Percentiles rank a stretch among this genome's conserved stretches.
These are phyloP conservation scores for Xylaria acuta DNA, from an alignment of 495 filamentous ascomycete genomes.

Conservation along the genomic window DNA sequence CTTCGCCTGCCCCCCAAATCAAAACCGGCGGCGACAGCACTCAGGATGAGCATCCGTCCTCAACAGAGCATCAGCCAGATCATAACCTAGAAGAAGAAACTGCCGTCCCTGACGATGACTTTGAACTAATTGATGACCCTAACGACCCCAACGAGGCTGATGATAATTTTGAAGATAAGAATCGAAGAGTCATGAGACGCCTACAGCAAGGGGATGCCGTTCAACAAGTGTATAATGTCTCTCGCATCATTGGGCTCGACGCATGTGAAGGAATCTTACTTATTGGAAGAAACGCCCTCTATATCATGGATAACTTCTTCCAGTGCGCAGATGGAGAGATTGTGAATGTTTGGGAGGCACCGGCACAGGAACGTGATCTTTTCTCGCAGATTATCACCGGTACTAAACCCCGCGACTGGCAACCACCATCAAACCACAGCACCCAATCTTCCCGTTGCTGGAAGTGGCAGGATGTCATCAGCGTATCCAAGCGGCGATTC, in stretches of 20 bases:
- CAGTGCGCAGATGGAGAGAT: conserved; percentile 94
- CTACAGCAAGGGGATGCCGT: conserved; percentile 90
- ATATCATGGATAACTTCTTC: conserved; percentile 94
- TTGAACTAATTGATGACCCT: conserved; percentile 85
- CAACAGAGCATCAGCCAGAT: conserved; percentile 33
- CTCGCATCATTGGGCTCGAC: conserved; percentile 89
- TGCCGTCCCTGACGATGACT: conserved; percentile 78
- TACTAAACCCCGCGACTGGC: conserved; percentile 68
- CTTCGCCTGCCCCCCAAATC: conserved; percentile 24
- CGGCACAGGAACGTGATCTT: conserved; percentile 88
- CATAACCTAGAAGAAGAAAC: conserved; percentile 34
- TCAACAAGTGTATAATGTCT: conserved; percentile 94
- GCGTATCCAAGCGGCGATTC: conserved; percentile 95
- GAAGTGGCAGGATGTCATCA: conserved; percentile 93
- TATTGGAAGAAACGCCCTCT: conserved; percentile 89
- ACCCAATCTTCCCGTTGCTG: conserved; percentile 88
- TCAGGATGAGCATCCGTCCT: conserved; percentile 37
- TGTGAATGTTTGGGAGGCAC: conserved; percentile 93
- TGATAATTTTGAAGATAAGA: conserved; percentile 94
- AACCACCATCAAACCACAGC: conserved; percentile 49
- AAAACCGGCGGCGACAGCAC: conserved; percentile 36
- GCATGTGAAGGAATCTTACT: conserved; percentile 91
- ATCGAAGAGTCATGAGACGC: conserved; percentile 94
- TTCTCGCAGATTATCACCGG: conserved; percentile 94
- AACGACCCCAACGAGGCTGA: conserved; percentile 80